A percentile compares a stretch with the other conserved stretches of the same genome.
Conservation (phyloP, 2,329 filamentous ascomycete genomes). For the Verticillium tricorpus region DNA sequence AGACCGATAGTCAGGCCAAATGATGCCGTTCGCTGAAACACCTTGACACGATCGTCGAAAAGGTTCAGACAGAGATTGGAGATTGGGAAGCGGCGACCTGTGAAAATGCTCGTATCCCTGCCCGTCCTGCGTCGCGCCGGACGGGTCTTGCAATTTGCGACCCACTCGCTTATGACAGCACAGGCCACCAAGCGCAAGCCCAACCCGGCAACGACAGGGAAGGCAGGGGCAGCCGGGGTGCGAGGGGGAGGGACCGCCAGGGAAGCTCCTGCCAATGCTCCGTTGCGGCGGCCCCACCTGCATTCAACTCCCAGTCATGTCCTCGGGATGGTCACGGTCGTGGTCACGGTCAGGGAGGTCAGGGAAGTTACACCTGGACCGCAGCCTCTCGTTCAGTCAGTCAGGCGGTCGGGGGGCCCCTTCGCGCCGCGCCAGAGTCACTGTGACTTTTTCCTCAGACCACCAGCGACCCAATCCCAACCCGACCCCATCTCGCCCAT, state of each 20-base stretch:
- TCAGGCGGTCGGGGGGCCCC: neutral
- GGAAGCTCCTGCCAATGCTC: constrained; percentile 5
- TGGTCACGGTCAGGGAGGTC: neutral
- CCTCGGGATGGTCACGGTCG: neutral
- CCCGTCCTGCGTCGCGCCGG: neutral
- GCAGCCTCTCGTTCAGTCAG: neutral
- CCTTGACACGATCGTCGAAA: neutral
- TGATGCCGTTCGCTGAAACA: neutral
- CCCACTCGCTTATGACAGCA: constrained; percentile 20
- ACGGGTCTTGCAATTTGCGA: constrained; percentile 14
- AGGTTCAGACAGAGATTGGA: neutral
- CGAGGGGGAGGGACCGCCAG: constrained; percentile 6
- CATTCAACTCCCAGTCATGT: neutral
- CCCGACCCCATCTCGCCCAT: neutral
- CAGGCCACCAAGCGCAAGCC: constrained; percentile 6
- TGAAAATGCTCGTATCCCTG: constrained; percentile 4
- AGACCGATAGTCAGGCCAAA: neutral
- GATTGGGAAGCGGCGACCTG: neutral
- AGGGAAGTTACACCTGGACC: constrained; percentile 1
- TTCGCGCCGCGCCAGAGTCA: neutral
- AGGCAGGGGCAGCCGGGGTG: neutral
- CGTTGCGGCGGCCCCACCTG: constrained; percentile 1
- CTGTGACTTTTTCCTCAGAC: neutral
- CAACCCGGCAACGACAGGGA: constrained; percentile 5
- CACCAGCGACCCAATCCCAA: neutral